Percentiles rank a stretch among this genome's conserved stretches.
Conservation (phyloP, 805 yeast genomes). For the Ogataea chonburiensis region DNA sequence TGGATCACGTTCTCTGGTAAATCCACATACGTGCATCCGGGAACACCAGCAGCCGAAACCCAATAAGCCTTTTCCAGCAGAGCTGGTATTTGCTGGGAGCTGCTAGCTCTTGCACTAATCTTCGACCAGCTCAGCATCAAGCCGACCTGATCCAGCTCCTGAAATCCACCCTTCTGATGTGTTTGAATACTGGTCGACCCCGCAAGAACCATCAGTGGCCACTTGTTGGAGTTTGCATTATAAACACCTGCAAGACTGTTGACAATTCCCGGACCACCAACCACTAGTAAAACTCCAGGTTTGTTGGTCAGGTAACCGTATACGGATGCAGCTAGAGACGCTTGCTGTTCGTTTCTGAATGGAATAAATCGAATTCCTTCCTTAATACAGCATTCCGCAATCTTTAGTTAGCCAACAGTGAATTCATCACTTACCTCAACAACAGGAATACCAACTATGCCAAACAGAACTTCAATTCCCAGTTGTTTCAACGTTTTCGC, state of each 20-base stretch:
- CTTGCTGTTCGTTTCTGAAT: conserved; percentile 71
- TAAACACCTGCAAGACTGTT: conserved; percentile 68
- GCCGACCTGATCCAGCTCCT: conserved; percentile 65
- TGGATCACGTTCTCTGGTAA: conserved; percentile 61
- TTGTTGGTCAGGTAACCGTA: conserved; percentile 63
- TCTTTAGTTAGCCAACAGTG: conserved; percentile 16
- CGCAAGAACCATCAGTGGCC: conserved; percentile 66
- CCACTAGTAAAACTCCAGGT: conserved; percentile 69
- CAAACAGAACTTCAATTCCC: conserved; percentile 60
- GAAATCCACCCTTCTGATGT: conserved; percentile 61
- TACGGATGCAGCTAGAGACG: conserved; percentile 72
- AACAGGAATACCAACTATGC: conserved; percentile 74
- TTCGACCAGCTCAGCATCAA: conserved; percentile 46
- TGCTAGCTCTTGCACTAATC: conserved; percentile 39
- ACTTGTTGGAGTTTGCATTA: conserved; percentile 58
- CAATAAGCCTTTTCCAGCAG: conserved; percentile 48
- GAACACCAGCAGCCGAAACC: conserved; percentile 45
- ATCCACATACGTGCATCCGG: conserved; percentile 64
- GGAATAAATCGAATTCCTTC: conserved; percentile 55
- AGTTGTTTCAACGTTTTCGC: conserved; percentile 47
- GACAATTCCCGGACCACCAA: conserved; percentile 74
- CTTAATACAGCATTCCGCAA: conserved; percentile 58
- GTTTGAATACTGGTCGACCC: conserved; percentile 55
- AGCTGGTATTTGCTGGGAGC: conserved; percentile 36
- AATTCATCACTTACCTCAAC: conserved; percentile 51